Conservation (phyloP, 768 basidiomycete species). For the Lactarius pseudohatsudake region DNA sequence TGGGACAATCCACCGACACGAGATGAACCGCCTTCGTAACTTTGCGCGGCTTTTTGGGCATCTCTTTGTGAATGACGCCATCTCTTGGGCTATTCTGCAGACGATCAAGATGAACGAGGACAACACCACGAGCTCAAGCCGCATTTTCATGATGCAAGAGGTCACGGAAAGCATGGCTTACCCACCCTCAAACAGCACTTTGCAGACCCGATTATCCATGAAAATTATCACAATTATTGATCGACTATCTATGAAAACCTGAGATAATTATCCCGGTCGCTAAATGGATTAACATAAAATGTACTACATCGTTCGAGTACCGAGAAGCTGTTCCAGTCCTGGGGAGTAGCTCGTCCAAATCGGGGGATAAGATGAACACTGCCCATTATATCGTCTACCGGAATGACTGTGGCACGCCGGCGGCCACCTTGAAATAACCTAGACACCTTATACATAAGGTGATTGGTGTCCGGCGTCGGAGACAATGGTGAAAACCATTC, state of each 20-base stretch:
- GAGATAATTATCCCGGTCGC: background rate
- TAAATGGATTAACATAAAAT: conserved; percentile 1
- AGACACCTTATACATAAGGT: background rate
- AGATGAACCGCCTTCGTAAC: conserved; percentile 96
- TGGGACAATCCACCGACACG: conserved; percentile 96
- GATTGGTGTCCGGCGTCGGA: background rate
- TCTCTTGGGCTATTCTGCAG: conserved; percentile 86
- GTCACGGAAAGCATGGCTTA: conserved; percentile 90
- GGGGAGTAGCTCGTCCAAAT: background rate
- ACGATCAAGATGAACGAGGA: conserved; percentile 94
- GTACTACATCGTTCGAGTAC: background rate
- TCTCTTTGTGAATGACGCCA: conserved; percentile 80
- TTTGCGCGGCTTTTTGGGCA: conserved; percentile 98
- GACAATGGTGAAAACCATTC: no score
- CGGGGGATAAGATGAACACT: conserved; percentile 3
- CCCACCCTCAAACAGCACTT: conserved; percentile 86
- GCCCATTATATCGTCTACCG: background rate
- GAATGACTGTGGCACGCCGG: background rate
- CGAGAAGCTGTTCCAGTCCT: background rate
- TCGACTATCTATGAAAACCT: background rate
- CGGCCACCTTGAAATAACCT: background rate
- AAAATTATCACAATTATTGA: no score
- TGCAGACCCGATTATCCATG: conserved; percentile 55
- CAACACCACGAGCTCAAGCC: conserved; percentile 91
- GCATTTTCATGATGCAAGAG: conserved; percentile 96